phyloP scores from a whole-genome alignment of 1,139 yeast species.

The Taiozyma sp. region DNA sequence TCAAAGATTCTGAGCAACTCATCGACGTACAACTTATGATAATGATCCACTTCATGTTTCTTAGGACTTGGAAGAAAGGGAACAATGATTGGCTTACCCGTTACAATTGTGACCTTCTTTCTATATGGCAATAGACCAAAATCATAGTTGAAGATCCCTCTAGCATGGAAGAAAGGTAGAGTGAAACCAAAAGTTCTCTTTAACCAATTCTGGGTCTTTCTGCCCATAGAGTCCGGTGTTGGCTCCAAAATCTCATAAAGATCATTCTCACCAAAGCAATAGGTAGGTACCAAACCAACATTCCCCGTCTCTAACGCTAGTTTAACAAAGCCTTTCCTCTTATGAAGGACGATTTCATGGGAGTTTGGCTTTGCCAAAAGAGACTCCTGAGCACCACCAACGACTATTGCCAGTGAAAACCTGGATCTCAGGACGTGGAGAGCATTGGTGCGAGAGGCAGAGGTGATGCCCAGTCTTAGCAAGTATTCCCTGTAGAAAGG shows the following conservation, averaged over 20 bases:
- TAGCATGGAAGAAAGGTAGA: slow-evolving; percentile 83
- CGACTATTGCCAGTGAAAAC: slow-evolving; percentile 78
- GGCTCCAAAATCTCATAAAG: slow-evolving; percentile 62
- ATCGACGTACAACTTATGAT: slow-evolving; percentile 67
- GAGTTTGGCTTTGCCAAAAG: slow-evolving; percentile 59
- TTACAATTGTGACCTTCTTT: slow-evolving; percentile 70
- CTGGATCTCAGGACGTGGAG: slow-evolving; percentile 60
- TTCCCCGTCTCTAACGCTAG: slow-evolving; percentile 78
- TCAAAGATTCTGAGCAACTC: slow-evolving; percentile 63
- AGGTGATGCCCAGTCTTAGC: slow-evolving; percentile 73
- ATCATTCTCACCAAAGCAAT: slow-evolving; percentile 91
- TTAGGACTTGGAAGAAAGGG: slow-evolving; percentile 45
- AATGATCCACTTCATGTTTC: slow-evolving; percentile 52
- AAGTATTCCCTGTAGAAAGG: slow-evolving; percentile 89
- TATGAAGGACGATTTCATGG: slow-evolving; percentile 62
- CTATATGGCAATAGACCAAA: slow-evolving; percentile 88
- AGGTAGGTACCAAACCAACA: slow-evolving; percentile 76
- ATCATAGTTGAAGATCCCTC: slow-evolving; percentile 90
- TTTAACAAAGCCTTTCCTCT: slow-evolving; percentile 84
- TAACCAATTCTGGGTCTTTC: slow-evolving; percentile 61
- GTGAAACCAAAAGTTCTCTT: slow-evolving; percentile 76
- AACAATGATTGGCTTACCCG: slow-evolving; percentile 76
- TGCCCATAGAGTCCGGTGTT: slow-evolving; percentile 44
- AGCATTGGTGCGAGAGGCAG: slow-evolving; percentile 77
- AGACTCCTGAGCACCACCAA: slow-evolving; percentile 95